Evolutionary conservation across 73 alveolate genomes (phyloP).

Genomic region (Uronychia setigera): DNA sequence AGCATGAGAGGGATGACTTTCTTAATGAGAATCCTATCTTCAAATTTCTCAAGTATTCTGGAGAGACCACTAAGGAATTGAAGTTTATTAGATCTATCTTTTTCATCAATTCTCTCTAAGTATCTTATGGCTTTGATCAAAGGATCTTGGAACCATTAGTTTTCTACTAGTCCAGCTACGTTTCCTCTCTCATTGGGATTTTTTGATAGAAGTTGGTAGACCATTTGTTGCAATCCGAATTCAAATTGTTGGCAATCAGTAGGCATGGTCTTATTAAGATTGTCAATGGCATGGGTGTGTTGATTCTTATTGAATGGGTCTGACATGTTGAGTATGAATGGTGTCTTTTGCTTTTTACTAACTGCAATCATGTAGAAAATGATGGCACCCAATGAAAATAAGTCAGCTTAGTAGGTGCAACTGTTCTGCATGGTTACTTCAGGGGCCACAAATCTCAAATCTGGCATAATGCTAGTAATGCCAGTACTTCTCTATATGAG

Average conservation of each 20-base stretch:
- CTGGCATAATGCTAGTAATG: constrained; percentile 64
- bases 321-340: constrained; percentile 29
- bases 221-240: constrained; percentile 2
- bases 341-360: constrained; percentile 59
- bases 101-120: constrained; percentile 81
- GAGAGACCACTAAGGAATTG: constrained; percentile 87
- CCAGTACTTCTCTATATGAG: constrained; percentile 20
- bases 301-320: constrained; percentile 6
- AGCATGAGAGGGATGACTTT: constrained; percentile 87
- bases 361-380: constrained; percentile 68
- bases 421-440: constrained; percentile 68
- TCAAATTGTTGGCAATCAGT: not conserved
- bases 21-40: constrained; percentile 68
- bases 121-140: constrained; percentile 80
- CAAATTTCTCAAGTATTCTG: constrained; percentile 79
- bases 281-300: not conserved
- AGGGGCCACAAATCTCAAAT: constrained; percentile 87
- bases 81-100: constrained; percentile 77
- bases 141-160: constrained; percentile 88
- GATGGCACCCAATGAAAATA: constrained; percentile 81
- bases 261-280: not conserved
- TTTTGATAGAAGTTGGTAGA: constrained; percentile 8
- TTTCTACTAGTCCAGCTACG: constrained; percentile 70
- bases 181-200: constrained; percentile 73
- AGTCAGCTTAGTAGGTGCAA: constrained; percentile 70